Evolutionary conservation across 2,329 filamentous ascomycete genomes (phyloP), one percentile per base, ranked within the genome.

Genomic region (Alternaria burnsii): DNA sequence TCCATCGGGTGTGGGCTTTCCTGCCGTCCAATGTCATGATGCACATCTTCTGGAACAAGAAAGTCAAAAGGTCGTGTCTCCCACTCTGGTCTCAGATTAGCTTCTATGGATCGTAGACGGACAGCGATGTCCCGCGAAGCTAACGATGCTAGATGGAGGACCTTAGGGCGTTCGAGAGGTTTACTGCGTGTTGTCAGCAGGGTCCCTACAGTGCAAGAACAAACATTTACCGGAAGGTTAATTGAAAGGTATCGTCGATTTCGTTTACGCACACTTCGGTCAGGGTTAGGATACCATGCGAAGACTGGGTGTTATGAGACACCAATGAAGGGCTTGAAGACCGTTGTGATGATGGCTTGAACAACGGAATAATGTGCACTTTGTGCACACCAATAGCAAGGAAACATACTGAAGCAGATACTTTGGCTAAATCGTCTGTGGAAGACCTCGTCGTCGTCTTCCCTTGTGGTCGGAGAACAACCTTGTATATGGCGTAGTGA

Each of bases 381-480:
- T 89, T 90, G 79, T 91, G 88, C 32, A 89, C 83, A 20, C 89
- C 89, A 71, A 92, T 84, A 7, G 86, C 89, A 63, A 92, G 82
- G 71, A 91, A 91, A 76, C 87, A 91, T 24, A 90, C 85, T 10
- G 85, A 87, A 10, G 88, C 87, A 40, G 85, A 84, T 28, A 88
- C 77, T 70, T 91, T 91, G 50, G 87, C 83, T 43, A 91, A 75
- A 67, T 91, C 89, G 60, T 91, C 89, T 16, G 86, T 85, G 8
- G 89, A 89, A 3, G 87, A 84, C 55, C 86, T 81, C 34, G 82
- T 81, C 32, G 80, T 79, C 18, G 82, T 81, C 76, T 89, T 89
- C 65, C 82, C 81, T 12, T 83, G 78, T n/a, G 85, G 82, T 62
- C 89, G 85, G 70, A 89, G 86, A 26, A 91, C 87, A 9, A 90